phyloP scores from a whole-genome alignment of 805 yeast genomes.

The Yarrowia sp. region DNA sequence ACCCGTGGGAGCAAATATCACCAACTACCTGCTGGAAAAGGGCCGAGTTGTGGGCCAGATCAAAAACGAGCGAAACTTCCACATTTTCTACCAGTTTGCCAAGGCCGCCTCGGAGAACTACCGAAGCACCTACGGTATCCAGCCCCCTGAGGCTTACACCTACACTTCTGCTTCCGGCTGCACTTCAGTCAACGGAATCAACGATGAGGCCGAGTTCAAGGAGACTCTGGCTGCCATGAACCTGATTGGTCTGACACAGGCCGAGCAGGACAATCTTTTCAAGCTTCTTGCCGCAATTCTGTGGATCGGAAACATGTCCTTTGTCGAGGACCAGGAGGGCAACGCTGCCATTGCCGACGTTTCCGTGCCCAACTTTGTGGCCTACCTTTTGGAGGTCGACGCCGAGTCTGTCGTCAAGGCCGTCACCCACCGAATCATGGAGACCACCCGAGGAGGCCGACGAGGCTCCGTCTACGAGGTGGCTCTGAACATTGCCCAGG shows the following conservation, averaged over 20 bases:
- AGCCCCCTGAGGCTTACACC: constrained; percentile 88
- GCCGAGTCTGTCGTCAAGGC: constrained; percentile 69
- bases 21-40: constrained; percentile 91
- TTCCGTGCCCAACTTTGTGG: constrained; percentile 93
- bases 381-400: constrained; percentile 85
- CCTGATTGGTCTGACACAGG: constrained; percentile 79
- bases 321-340: constrained; percentile 85
- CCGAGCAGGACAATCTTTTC: constrained; percentile 90
- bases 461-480: constrained; percentile 95
- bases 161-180: constrained; percentile 90
- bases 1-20: constrained; percentile 94
- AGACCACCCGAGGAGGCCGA: constrained; percentile 86
- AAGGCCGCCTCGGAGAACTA: constrained; percentile 87
- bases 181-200: constrained; percentile 82
- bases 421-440: constrained; percentile 80
- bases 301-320: constrained; percentile 94
- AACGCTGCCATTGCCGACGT: constrained; percentile 82
- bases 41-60: constrained; percentile 97
- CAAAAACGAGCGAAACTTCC: constrained; percentile 91
- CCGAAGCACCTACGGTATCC: constrained; percentile 86
- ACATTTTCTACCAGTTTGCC: constrained; percentile 94
- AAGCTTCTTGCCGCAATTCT: constrained; percentile 81
- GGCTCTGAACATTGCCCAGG: constrained; percentile 90
- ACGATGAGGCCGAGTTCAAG: constrained; percentile 77
- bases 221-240: constrained; percentile 89